A percentile compares a stretch with the other conserved stretches of the same genome.
Evolutionary conservation across 805 yeast species (phyloP).

Genomic region (Teunomyces lycoperdinae): DNA sequence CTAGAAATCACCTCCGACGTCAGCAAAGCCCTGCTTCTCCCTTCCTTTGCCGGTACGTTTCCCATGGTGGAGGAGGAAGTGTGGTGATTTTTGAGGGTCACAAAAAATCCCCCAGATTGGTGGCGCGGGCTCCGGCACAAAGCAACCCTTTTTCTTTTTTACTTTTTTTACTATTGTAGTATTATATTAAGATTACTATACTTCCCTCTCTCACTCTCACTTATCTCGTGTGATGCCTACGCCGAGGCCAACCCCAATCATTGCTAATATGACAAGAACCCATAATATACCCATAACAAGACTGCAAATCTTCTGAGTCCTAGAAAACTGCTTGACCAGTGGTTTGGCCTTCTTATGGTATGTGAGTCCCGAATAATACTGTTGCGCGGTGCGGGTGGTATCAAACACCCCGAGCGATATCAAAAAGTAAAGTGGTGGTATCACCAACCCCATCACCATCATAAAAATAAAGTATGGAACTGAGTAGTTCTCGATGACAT

Average conservation of each 20-base stretch:
- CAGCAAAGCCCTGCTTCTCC: conserved; percentile 26
- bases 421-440: conserved; percentile 39
- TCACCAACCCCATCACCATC: conserved; percentile 31
- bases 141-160: neutral
- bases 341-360: conserved; percentile 10
- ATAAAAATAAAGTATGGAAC: conserved; percentile 16
- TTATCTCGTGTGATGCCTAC: conserved; percentile 15
- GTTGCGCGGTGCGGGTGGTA: conserved; percentile 16
- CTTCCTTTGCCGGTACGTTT: conserved; percentile 43
- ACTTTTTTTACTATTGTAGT: neutral
- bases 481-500: conserved; percentile 3
- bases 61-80: conserved; percentile 30
- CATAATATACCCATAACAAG: conserved; percentile 31
- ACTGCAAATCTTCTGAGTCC: conserved; percentile 31
- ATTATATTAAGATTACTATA: neutral
- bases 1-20: conserved; percentile 8
- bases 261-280: conserved; percentile 31
- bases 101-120: conserved; percentile 1
- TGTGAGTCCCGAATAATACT: conserved; percentile 18
- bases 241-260: conserved; percentile 41
- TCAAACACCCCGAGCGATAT: conserved; percentile 36
- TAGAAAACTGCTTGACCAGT: conserved; percentile 17
- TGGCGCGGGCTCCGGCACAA: neutral
- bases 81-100: neutral
- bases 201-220: neutral